Evolutionary conservation across 257 asterid species (phyloP).

Genomic region (Eustoma russellianum): DNA sequence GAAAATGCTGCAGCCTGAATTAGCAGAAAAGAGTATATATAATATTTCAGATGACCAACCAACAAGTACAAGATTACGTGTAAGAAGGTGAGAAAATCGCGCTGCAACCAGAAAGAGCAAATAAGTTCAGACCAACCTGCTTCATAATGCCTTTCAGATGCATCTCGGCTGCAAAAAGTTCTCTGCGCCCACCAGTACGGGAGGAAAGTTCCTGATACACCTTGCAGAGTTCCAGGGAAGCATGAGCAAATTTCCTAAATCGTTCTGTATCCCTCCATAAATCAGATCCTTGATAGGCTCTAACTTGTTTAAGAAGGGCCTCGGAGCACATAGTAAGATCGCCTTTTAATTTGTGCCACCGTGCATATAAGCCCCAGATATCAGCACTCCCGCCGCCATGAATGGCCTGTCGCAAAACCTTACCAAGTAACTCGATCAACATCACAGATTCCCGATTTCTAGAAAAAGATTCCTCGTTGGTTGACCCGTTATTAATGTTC

Average conservation of each 20-base stretch:
- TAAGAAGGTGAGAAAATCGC: no score
- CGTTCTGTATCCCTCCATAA: conserved; percentile 66
- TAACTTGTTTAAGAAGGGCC: conserved; percentile 85
- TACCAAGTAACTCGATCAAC: conserved; percentile 54
- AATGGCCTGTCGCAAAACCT: conserved; percentile 44
- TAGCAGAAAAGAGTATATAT: not conserved
- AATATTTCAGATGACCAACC: not conserved
- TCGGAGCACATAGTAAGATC: conserved; percentile 87
- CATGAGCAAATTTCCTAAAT: conserved; percentile 65
- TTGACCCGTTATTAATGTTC: conserved; percentile 15
- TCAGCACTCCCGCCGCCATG: conserved; percentile 60
- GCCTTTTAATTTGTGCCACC: conserved; percentile 87
- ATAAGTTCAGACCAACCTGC: conserved; percentile 25
- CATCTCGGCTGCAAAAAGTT: conserved; percentile 80
- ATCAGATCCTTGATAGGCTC: conserved; percentile 86
- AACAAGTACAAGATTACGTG: not conserved
- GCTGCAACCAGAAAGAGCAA: not conserved
- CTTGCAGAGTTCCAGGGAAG: conserved; percentile 74
- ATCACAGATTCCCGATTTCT: conserved; percentile 46
- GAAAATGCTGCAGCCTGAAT: conserved; percentile 44
- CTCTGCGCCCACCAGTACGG: conserved; percentile 36
- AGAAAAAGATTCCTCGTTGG: conserved; percentile 22
- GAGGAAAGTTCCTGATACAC: conserved; percentile 54
- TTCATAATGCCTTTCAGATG: conserved; percentile 68
- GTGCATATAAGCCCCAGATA: conserved; percentile 71